Conservation (phyloP, 2,329 filamentous ascomycete species). For the Neonectria magnoliae region DNA sequence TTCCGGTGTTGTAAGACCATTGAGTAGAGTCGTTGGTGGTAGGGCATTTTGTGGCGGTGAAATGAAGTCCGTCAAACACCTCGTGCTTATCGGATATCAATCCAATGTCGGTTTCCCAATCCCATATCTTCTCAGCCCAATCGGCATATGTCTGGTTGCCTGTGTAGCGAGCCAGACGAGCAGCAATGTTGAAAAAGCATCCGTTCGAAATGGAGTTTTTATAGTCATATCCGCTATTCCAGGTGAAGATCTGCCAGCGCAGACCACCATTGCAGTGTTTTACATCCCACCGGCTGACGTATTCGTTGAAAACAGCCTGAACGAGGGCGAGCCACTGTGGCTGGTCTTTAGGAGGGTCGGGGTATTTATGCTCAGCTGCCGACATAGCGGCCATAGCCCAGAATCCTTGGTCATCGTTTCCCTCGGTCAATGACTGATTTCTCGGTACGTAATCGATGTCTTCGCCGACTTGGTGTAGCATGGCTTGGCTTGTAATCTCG, state of each 20-base stretch:
- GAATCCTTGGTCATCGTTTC: conserved; percentile 83
- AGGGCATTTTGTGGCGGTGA: conserved; percentile 53
- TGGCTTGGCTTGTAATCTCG: conserved; percentile 65
- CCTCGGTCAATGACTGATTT: conserved; percentile 70
- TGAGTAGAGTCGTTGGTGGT: conserved; percentile 63
- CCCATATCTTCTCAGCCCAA: conserved; percentile 77
- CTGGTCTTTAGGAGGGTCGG: conserved; percentile 69
- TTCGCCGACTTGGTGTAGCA: conserved; percentile 70
- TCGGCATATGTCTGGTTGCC: conserved; percentile 80
- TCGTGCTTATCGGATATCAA: conserved; percentile 66
- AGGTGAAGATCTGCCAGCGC: conserved; percentile 86
- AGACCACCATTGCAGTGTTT: conserved; percentile 75
- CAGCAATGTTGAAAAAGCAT: conserved; percentile 74
- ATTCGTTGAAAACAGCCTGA: conserved; percentile 83
- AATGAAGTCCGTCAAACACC: conserved; percentile 62
- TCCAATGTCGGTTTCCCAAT: conserved; percentile 67
- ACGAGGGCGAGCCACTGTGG: conserved; percentile 79
- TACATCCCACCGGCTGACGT: conserved; percentile 75
- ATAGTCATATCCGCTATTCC: conserved; percentile 77
- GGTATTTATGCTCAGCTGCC: conserved; percentile 80
- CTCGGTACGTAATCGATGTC: conserved; percentile 71
- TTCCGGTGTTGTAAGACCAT: conserved; percentile 77
- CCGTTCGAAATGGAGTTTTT: conserved; percentile 76
- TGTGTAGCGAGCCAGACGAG: conserved; percentile 81
- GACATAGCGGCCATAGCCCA: conserved; percentile 87